Evolutionary conservation across 2,329 filamentous ascomycete species (phyloP), one percentile per base, ranked within the genome.

Genomic region (Trichophyton rubrum): DNA sequence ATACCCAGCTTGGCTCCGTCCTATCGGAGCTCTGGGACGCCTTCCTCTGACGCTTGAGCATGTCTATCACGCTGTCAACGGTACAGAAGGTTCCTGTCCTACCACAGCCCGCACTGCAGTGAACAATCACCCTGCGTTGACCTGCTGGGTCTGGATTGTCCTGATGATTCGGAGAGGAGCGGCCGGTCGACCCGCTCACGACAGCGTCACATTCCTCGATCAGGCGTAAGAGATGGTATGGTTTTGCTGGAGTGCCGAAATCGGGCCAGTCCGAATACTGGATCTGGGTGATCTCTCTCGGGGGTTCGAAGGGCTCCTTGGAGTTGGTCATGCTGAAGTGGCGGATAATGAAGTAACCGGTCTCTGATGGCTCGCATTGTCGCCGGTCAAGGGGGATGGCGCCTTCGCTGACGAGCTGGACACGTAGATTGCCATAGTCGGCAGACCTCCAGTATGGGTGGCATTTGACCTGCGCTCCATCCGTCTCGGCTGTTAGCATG

Each of bases 261-360:
- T 99, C 93, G 0, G 93, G 93, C 93, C 93, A 99, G n/a, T 87
- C 86, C 0, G 90, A 85, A 71, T 96, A 97, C 70, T 97, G 91
- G 13, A 99, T 78, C 67, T 99, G 93, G 0, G 91, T 96, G 63
- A 99, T 87, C 73, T 97, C 91, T 24, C 92, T 87, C 66, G 96
- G 87, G 0, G 90, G 88, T 20, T 85, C 83, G 69, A 96, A 96
- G 0, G 92, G 91, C 61, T 88, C 82, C 1, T 82, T 78, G 1
- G 84, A 77, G 70, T 97, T 89, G 0, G 85, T 86, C 30, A 99
- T 77, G 0, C 88, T 87, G 68, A 97, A 93, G 70, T 93, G 93
- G 53, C 93, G 87, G 45, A 97, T 84, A 56, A 87, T 85, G 59
- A 95, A 89, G 69, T 86, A 87, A 1, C 90, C 88, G 3, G 82